Evolutionary conservation across 2,329 filamentous ascomycete genomes (phyloP).

Genomic region (Gaeumannomyces tritici): DNA sequence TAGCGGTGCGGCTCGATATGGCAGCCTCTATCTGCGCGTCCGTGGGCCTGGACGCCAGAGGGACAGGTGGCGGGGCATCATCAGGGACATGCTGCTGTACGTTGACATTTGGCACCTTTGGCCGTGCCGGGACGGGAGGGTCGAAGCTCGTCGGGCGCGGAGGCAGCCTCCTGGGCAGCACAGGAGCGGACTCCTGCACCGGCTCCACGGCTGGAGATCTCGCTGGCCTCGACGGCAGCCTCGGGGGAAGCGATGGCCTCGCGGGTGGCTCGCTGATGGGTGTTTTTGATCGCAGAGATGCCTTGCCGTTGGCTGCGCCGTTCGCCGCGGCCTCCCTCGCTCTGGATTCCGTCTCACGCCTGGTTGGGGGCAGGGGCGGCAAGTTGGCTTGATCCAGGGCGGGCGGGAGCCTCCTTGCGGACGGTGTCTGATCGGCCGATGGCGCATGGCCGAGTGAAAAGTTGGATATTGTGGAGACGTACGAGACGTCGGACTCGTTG

Average conservation of each 20-base stretch:
- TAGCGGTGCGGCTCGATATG: slow-evolving; percentile 19
- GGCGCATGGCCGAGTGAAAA: slow-evolving; percentile 37
- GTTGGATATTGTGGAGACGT: slow-evolving; percentile 42
- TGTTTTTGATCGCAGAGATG: slow-evolving; percentile 14
- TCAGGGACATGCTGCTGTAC: slow-evolving; percentile 10
- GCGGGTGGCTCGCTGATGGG: slow-evolving; percentile 22
- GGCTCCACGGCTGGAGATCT: slow-evolving; percentile 20
- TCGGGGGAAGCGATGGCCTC: slow-evolving; percentile 36
- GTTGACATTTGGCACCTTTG: slow-evolving; percentile 4
- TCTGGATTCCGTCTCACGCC: slow-evolving; percentile 41
- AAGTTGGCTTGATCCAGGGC: slow-evolving; percentile 45
- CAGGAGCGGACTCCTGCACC: slow-evolving; percentile 51
- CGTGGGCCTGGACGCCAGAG: slow-evolving; percentile 41
- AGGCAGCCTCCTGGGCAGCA: slow-evolving; percentile 27
- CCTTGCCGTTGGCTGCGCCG: slow-evolving; percentile 13
- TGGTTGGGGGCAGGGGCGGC: slow-evolving; percentile 46
- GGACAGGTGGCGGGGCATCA: slow-evolving; percentile 40
- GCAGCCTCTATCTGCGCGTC: slow-evolving; percentile 38
- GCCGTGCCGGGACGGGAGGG: slow-evolving; percentile 10
- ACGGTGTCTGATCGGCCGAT: slow-evolving; percentile 29
- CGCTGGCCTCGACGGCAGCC: slow-evolving; percentile 38
- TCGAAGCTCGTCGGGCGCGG: slow-evolving; percentile 23
- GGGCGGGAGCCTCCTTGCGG: slow-evolving; percentile 42
- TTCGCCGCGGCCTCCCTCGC: slow-evolving; percentile 24
- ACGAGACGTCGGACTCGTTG: slow-evolving; percentile 47